Conservation (phyloP, 768 basidiomycete genomes). For the Trametes meyenii region DNA sequence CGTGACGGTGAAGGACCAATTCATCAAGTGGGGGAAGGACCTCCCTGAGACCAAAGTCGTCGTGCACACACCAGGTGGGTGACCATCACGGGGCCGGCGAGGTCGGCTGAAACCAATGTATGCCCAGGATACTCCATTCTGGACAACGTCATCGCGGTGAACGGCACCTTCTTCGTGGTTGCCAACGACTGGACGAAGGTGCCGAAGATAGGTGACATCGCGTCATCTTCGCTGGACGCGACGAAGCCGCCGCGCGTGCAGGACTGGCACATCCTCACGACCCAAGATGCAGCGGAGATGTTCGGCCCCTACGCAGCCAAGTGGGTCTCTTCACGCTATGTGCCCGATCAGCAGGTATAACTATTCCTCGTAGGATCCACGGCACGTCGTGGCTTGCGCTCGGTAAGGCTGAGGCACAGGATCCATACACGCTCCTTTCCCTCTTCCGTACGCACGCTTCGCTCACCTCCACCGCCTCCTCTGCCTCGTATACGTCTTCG, state of each 20-base stretch:
- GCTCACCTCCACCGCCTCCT: conserved; percentile 21
- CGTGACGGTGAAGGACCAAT: conserved; percentile 52
- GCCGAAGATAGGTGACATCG: conserved; percentile 57
- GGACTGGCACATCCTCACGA: conserved; percentile 53
- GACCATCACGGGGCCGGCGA: not conserved
- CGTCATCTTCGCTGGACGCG: conserved; percentile 39
- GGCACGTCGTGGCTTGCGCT: conserved; percentile 49
- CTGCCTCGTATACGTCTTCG: conserved; percentile 27
- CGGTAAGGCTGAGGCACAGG: conserved; percentile 44
- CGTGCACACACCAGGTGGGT: conserved; percentile 67
- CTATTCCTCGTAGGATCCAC: conserved; percentile 24
- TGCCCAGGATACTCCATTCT: conserved; percentile 79
- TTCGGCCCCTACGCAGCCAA: conserved; percentile 36
- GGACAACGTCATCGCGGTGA: conserved; percentile 77
- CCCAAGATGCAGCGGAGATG: conserved; percentile 26
- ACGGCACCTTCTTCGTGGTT: conserved; percentile 75
- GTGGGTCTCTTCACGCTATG: conserved; percentile 21
- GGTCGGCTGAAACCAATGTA: conserved; percentile 7
- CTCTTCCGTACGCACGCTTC: conserved; percentile 74
- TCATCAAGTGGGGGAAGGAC: conserved; percentile 56
- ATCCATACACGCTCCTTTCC: conserved; percentile 73
- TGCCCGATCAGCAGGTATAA: conserved; percentile 1
- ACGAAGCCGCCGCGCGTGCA: conserved; percentile 47
- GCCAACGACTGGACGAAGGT: conserved; percentile 64
- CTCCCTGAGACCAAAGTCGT: conserved; percentile 59